Percentiles rank a stretch among this genome's conserved stretches.
phyloP scores from a whole-genome alignment of 768 basidiomycete species.

The Pulveroboletus ravenelii region DNA sequence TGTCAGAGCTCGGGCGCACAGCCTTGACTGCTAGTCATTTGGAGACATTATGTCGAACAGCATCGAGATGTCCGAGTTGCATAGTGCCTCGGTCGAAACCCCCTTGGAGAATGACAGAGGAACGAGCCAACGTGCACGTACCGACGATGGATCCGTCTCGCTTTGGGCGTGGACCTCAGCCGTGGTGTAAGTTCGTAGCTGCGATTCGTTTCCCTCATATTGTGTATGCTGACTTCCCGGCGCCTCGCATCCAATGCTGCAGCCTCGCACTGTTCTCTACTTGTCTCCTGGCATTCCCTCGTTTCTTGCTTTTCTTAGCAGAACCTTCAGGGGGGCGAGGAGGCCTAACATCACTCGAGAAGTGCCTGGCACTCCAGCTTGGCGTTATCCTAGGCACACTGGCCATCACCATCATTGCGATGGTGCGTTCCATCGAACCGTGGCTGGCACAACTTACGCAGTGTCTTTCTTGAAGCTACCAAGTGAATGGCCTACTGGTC shows the following conservation, averaged over 20 bases:
- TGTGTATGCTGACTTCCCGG: slow-evolving; percentile 1
- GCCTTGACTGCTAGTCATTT: neutral
- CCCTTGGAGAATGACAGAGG: slow-evolving; percentile 3
- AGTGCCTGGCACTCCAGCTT: slow-evolving; percentile 62
- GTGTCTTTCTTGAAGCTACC: slow-evolving; percentile 37
- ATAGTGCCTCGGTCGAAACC: slow-evolving; percentile 9
- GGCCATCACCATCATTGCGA: slow-evolving; percentile 52
- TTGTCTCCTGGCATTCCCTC: slow-evolving; percentile 51
- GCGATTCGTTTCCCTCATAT: neutral
- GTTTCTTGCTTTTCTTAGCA: slow-evolving; percentile 64
- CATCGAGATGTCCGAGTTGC: slow-evolving; percentile 34
- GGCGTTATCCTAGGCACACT: slow-evolving; percentile 57
- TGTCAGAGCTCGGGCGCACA: neutral
- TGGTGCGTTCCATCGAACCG: slow-evolving; percentile 35
- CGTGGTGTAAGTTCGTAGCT: slow-evolving; percentile 21
- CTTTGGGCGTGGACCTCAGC: slow-evolving; percentile 39
- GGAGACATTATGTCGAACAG: slow-evolving; percentile 26
- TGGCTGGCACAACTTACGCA: slow-evolving; percentile 1
- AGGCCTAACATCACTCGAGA: slow-evolving; percentile 60
- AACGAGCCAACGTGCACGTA: slow-evolving; percentile 3
- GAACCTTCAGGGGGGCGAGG: slow-evolving; percentile 40
- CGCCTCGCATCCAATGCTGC: neutral
- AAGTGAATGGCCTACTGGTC: slow-evolving; percentile 32
- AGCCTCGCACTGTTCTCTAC: slow-evolving; percentile 35
- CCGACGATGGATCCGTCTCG: slow-evolving; percentile 25